Evolutionary conservation across 148 eudicot genomes (phyloP).

Genomic region (Rhododendron ovatum): DNA sequence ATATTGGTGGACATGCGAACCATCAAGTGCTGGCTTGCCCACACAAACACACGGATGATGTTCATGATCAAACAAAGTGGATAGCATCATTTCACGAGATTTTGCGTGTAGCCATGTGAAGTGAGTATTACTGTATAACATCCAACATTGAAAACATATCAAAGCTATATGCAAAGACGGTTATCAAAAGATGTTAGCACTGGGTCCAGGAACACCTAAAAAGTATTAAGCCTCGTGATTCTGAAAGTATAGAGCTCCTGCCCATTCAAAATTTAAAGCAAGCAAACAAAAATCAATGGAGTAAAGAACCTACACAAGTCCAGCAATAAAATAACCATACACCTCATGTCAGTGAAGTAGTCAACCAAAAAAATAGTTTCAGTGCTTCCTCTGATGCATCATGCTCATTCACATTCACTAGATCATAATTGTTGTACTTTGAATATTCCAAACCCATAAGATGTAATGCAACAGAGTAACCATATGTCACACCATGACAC

Average conservation of each 20-base stretch:
- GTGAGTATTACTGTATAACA: background rate
- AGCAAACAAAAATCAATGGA: background rate
- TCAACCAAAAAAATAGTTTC: background rate
- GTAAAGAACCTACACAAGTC: background rate
- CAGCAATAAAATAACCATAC: background rate
- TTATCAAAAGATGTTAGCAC: background rate
- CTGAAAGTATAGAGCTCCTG: background rate
- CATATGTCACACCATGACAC: background rate
- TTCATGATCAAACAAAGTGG: background rate
- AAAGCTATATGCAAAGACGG: background rate
- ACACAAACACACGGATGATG: background rate
- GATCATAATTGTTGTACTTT: background rate
- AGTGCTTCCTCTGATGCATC: constrained; percentile 1
- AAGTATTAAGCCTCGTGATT: background rate
- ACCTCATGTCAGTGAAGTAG: background rate
- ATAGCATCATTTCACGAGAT: background rate
- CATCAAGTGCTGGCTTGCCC: background rate
- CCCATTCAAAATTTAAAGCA: background rate
- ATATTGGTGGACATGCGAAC: background rate
- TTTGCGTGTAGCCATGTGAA: background rate
- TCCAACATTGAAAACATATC: background rate
- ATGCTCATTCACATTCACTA: background rate
- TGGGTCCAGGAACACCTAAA: constrained; percentile 2
- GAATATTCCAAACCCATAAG: background rate
- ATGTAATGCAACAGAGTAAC: background rate